These are phyloP conservation scores for Ustilago loliicola DNA, from an alignment of 1,284 basidiomycete species.

Conservation along the genomic window DNA sequence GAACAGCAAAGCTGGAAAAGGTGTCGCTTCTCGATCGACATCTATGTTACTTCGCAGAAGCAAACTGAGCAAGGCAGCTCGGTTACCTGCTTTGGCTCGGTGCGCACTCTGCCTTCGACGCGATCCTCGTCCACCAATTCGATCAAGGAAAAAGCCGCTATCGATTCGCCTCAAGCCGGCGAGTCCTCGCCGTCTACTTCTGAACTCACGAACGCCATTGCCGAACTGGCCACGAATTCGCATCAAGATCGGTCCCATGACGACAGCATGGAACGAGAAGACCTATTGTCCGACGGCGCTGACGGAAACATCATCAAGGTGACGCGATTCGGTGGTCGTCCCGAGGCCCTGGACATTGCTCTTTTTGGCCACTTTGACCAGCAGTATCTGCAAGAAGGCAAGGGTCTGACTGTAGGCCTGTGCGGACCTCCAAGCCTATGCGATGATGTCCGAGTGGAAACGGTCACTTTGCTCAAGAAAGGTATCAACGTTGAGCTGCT, in stretches of 20 bases:
- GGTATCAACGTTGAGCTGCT: conserved; percentile 28
- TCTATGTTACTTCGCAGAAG: conserved; percentile 35
- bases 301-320: conserved; percentile 10
- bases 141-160: conserved; percentile 2
- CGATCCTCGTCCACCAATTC: conserved; percentile 12
- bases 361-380: conserved; percentile 29
- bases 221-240: conserved; percentile 2
- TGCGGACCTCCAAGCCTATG: conserved; percentile 40
- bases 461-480: conserved; percentile 27
- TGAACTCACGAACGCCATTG: not conserved
- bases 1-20: not conserved
- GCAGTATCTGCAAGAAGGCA: conserved; percentile 4
- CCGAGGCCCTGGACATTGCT: conserved; percentile 3
- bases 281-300: conserved; percentile 3
- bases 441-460: conserved; percentile 39
- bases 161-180: not conserved
- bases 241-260: not conserved
- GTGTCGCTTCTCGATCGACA: conserved; percentile 24
- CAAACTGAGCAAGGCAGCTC: not conserved
- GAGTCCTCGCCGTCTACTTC: conserved; percentile 9
- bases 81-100: not conserved
- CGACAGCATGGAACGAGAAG: not conserved
- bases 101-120: not conserved
- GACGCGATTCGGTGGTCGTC: conserved; percentile 11
- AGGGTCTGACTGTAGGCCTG: conserved; percentile 19